Evolutionary conservation across 495 filamentous ascomycete species (phyloP), one percentile per base, ranked within the genome.

Genomic region (Letharia columbiana): DNA sequence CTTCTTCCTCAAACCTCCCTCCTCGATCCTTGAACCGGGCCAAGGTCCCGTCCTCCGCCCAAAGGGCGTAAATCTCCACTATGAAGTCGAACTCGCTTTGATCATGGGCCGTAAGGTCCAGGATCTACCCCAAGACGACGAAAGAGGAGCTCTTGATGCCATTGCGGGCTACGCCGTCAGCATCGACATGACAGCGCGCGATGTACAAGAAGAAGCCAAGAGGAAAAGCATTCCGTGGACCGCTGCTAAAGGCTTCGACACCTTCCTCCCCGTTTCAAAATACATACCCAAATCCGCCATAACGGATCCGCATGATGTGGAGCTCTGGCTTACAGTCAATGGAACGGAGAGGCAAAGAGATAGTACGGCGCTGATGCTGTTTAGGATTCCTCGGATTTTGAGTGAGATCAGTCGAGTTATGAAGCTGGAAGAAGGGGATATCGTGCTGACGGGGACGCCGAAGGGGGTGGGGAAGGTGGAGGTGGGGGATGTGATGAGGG

Each of bases 1-100:
- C 79, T 99, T 96, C 87, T 99, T 99, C 85, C 84, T 96, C 67
- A 99, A 99, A 82, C 95, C 94, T 9, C 74, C 91, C 0, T 86
- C 87, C 63, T 87, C 91, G 23, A 87, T 99, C 68, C 83, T 96
- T 2, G 81, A 87, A 20, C 92, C 92, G 4, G 80, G 81, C 49
- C 80, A 82, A 39, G 92, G 95, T 7, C 89, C 92, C n/a, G 86
- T 96, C 47, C 84, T 96, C 63, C 84, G 87, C 49, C 94, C 94
- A 23, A 81, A 77, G 66, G 93, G 92, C 67, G 86, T 91, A 49
- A 88, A 85, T 62, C 80, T 96, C 56, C 93, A 98, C 77, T 96
- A 96, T 81, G 94, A 99, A 75, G 89, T 98, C 60, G 94, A 99
- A 78, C 82, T 99, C 66, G 92, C 86, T 33, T 77, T 97, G 59